Base-by-base conservation (phyloP, 768 basidiomycete species). In the Leccinum arenicola region DNA sequence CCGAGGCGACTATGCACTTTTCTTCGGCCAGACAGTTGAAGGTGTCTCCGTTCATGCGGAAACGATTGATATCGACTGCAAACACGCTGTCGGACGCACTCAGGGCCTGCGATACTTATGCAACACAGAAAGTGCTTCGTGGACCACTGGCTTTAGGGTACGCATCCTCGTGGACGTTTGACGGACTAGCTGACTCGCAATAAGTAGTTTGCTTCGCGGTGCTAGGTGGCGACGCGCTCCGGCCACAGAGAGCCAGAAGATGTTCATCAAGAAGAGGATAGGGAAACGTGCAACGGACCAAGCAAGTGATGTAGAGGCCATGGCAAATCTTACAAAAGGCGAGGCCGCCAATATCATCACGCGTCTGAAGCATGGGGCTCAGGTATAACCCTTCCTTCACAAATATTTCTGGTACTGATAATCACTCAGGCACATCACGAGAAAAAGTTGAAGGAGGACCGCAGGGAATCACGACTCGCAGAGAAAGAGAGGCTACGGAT, bases 311-410 rank as follows among this genome's bases (percentile, higher is more conserved):
- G 67, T 58, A n/a, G 67, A 68, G 17, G 56, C 66, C 33, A 68
- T 84, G 5, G 70, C 66, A 49, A 72, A 58, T 0, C 66, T 95
- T 64, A 92, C 84, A 1, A 93, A 91, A 70, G 93, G 93, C 3
- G 80, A 89, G 62, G 91, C 91, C 29, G 88, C 87, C 0, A 85
- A 86, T 62, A 85, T 93, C 49, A 88, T 95, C 60, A 85, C 85
- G 23, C 85, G 91, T 9, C 60, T 91, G 57, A 88, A 84, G 68
- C 87, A 93, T 66, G 92, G 91, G 25, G 88, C 88, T 35, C 77
- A 82, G 77, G 91, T 89, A 67, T 33, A 10, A 72, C 58, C 35
- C 3, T 50, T 54, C 29, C 36, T 40, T 45, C 49, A 14, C 43
- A 40, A 15, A 49, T 23, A 14, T 12, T 57, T 50, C 50, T 23